These are phyloP conservation scores for Rhizophora apiculata DNA, from an alignment of 345 rosid genomes.

Conservation along the genomic window DNA sequence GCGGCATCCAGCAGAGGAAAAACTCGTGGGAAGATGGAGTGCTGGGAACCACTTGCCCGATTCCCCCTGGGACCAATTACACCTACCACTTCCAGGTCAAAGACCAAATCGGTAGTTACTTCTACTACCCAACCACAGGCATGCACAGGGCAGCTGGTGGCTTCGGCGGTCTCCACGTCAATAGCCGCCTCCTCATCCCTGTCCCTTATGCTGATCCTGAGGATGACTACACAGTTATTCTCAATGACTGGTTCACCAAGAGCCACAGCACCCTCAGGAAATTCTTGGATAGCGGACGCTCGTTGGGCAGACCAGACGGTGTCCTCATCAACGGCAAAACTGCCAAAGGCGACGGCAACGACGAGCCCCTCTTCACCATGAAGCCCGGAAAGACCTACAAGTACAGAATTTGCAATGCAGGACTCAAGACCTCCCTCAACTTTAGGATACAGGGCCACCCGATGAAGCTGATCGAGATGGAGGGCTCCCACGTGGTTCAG, in stretches of 20 bases:
- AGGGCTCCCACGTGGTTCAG: slow-evolving; percentile 34
- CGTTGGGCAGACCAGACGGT: slow-evolving; percentile 26
- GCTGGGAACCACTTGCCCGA: slow-evolving; percentile 34
- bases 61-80: slow-evolving; percentile 29
- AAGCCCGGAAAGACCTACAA: slow-evolving; percentile 34
- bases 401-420: slow-evolving; percentile 31
- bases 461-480: slow-evolving; percentile 35
- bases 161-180: slow-evolving; percentile 34
- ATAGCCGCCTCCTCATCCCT: slow-evolving; percentile 32
- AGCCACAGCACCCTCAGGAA: slow-evolving; percentile 17
- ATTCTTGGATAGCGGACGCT: slow-evolving; percentile 27
- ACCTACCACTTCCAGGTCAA: slow-evolving; percentile 37
- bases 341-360: slow-evolving; percentile 17
- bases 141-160: slow-evolving; percentile 30
- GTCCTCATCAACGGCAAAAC: slow-evolving; percentile 31
- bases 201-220: slow-evolving; percentile 33
- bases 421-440: slow-evolving; percentile 30
- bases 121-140: slow-evolving; percentile 26
- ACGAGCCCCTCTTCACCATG: slow-evolving; percentile 32
- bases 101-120: slow-evolving; percentile 36
- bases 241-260: slow-evolving; percentile 32
- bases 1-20: slow-evolving; percentile 34
- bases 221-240: slow-evolving; percentile 32
- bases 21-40: slow-evolving; percentile 34
- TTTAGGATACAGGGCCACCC: slow-evolving; percentile 33